A percentile compares a stretch with the other conserved stretches of the same genome.
These are phyloP conservation scores for Primulina eburnea DNA, from an alignment of 257 asterid species.

Conservation along the genomic window DNA sequence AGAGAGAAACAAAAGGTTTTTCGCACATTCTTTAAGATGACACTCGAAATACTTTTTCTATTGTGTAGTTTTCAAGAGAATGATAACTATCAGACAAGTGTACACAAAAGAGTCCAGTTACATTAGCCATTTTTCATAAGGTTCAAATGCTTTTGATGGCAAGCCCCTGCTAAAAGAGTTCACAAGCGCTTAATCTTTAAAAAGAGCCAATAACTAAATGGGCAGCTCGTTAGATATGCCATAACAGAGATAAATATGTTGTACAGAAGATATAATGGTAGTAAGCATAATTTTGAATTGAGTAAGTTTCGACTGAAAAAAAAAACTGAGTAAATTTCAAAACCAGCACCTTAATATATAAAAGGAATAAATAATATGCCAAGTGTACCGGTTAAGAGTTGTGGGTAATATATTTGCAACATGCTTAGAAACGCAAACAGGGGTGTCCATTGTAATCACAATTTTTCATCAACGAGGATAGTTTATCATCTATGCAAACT, in stretches of 20 bases:
- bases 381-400: not conserved
- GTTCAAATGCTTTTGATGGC: not conserved
- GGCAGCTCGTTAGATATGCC: not conserved
- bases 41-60: not conserved
- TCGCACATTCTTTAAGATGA: not conserved
- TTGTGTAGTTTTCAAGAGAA: not conserved
- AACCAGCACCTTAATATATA: not conserved
- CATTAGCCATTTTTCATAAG: not conserved
- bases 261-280: not conserved
- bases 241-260: not conserved
- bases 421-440: not conserved
- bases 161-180: not conserved
- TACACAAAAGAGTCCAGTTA: not conserved
- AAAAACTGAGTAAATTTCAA: not conserved
- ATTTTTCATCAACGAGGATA: not conserved
- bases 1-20: conserved; percentile 8
- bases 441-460: not conserved
- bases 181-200: not conserved
- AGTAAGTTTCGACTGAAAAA: too few relatives aligned
- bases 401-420: not conserved
- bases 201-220: not conserved
- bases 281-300: not conserved
- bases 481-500: not conserved
- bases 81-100: not conserved
- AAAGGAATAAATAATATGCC: not conserved